phyloP scores from a whole-genome alignment of 495 filamentous ascomycete genomes.

The Penicillium flavigenum region DNA sequence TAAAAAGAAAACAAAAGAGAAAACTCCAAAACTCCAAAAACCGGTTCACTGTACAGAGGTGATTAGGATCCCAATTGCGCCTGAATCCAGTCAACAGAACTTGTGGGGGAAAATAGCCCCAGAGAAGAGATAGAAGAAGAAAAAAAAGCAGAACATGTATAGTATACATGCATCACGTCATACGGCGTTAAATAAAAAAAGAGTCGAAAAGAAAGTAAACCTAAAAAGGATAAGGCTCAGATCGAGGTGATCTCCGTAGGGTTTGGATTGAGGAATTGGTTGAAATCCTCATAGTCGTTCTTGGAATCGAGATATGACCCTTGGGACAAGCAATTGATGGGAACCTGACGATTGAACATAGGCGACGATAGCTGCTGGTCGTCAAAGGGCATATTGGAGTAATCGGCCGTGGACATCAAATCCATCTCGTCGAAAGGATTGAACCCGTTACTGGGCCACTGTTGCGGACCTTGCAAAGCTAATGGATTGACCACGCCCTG shows the following conservation, averaged over 20 bases:
- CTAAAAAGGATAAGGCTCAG: conserved; percentile 16
- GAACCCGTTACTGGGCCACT: conserved; percentile 35
- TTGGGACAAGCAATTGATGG: conserved; percentile 41
- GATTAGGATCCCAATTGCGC: conserved; percentile 23
- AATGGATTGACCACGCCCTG: conserved; percentile 44
- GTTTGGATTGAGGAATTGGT: conserved; percentile 46
- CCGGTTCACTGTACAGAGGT: conserved; percentile 28
- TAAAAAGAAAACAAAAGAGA: background rate
- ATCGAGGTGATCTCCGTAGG: conserved; percentile 46
- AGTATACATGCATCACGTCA: conserved; percentile 43
- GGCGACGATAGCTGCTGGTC: conserved; percentile 40
- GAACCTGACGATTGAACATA: conserved; percentile 40
- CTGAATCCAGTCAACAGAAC: conserved; percentile 11
- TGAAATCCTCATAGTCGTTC: conserved; percentile 45
- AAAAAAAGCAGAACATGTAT: conserved; percentile 31
- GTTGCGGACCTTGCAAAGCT: conserved; percentile 36
- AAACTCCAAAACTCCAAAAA: conserved; percentile 14
- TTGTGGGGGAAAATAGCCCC: conserved; percentile 22
- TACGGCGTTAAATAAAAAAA: conserved; percentile 30
- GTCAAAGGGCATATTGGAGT: conserved; percentile 37
- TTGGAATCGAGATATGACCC: conserved; percentile 31
- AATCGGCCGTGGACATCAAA: conserved; percentile 38
- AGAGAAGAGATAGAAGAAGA: conserved; percentile 6
- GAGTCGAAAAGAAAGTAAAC: conserved; percentile 6
- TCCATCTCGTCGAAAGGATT: conserved; percentile 45